A percentile compares a stretch with the other conserved stretches of the same genome.
Evolutionary conservation across 352 stramenopile genomes (phyloP).

Genomic region (Pythium dissimile): DNA sequence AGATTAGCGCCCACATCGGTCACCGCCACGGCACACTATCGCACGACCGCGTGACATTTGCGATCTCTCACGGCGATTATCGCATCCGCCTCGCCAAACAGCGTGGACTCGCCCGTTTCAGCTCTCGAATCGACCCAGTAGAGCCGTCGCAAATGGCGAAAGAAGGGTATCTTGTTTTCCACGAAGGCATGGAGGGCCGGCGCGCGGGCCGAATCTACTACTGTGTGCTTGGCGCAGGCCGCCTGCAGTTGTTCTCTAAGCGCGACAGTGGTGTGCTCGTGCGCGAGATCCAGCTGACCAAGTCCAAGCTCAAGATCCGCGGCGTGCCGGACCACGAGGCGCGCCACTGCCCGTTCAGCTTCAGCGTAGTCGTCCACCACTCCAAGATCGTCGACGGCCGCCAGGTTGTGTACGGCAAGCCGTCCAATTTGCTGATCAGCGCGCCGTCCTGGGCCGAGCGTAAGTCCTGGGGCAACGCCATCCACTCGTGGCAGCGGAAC

Average conservation of each 20-base stretch:
- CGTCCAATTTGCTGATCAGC: slow-evolving; percentile 53
- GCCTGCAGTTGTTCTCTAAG: slow-evolving; percentile 68
- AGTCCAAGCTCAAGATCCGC: slow-evolving; percentile 74
- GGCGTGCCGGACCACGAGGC: slow-evolving; percentile 69
- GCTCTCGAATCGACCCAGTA: neutral
- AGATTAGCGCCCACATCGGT: no score
- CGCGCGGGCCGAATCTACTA: slow-evolving; percentile 65
- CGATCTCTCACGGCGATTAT: no score
- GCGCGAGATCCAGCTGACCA: slow-evolving; percentile 59
- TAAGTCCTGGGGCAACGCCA: slow-evolving; percentile 83
- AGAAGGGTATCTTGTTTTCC: slow-evolving; percentile 75
- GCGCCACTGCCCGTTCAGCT: slow-evolving; percentile 69
- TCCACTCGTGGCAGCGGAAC: slow-evolving; percentile 83
- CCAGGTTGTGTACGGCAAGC: slow-evolving; percentile 57
- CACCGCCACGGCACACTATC: no score
- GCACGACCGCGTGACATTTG: no score
- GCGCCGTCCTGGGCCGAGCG: slow-evolving; percentile 73
- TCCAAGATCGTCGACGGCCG: slow-evolving; percentile 71
- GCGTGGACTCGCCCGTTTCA: neutral
- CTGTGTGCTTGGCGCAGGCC: slow-evolving; percentile 70
- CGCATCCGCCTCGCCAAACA: neutral
- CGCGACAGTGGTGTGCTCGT: slow-evolving; percentile 63
- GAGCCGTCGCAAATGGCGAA: slow-evolving; percentile 55
- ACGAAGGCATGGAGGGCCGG: slow-evolving; percentile 53
- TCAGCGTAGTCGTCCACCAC: slow-evolving; percentile 65